Percentiles rank a stretch among this genome's conserved stretches.
These are phyloP conservation scores for Pleurotus salmoneostramineus DNA, from an alignment of 768 basidiomycete species.

Conservation along the genomic window DNA sequence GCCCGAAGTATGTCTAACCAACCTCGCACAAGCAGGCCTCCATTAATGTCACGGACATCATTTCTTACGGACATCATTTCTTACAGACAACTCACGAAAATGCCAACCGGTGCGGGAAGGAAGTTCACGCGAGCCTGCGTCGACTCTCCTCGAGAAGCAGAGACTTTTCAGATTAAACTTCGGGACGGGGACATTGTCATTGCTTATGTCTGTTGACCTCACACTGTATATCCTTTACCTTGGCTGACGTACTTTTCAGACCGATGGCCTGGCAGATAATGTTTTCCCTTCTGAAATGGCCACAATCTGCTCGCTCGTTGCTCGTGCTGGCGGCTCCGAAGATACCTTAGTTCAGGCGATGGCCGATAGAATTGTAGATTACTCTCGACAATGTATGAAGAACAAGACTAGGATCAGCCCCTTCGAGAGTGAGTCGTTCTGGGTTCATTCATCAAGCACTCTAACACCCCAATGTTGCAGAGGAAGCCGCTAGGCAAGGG, in stretches of 20 bases:
- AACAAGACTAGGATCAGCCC: conserved; percentile 64
- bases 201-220: conserved; percentile 40
- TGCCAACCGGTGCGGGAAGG: conserved; percentile 38
- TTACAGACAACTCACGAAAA: conserved; percentile 50
- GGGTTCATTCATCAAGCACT: background rate
- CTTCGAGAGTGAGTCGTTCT: conserved; percentile 56
- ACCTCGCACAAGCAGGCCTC: background rate
- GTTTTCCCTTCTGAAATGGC: conserved; percentile 70
- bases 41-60: conserved; percentile 15
- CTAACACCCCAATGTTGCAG: conserved; percentile 22
- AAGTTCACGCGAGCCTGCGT: conserved; percentile 49
- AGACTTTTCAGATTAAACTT: conserved; percentile 37
- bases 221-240: no score
- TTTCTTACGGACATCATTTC: conserved; percentile 3
- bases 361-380: conserved; percentile 69
- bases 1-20: conserved; percentile 37
- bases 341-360: conserved; percentile 63
- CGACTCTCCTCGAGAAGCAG: conserved; percentile 46
- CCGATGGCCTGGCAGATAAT: conserved; percentile 54
- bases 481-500: conserved; percentile 61
- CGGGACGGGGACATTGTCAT: conserved; percentile 51
- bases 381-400: conserved; percentile 67
- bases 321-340: conserved; percentile 53
- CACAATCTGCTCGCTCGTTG: conserved; percentile 64
- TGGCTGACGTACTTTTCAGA: conserved; percentile 24